Conservation (phyloP, 306 rosid species). For the Elaeagnus macrophylla region DNA sequence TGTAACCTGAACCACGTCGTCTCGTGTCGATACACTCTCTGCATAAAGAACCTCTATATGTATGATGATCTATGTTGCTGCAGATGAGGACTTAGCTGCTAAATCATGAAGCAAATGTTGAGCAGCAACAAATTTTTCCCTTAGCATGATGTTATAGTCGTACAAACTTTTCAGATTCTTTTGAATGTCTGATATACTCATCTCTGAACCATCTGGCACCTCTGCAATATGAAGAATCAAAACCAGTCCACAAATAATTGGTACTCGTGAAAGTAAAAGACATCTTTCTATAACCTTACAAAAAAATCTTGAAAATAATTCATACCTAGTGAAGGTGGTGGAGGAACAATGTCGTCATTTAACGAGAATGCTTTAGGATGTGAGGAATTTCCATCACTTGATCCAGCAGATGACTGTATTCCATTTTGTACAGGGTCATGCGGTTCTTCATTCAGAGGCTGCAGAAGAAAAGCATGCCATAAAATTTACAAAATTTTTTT, state of each 20-base stretch:
- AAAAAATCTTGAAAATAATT: slow-evolving; percentile 13
- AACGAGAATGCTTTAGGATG: slow-evolving; percentile 32
- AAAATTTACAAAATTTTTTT: too few relatives aligned
- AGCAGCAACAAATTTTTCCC: slow-evolving; percentile 58
- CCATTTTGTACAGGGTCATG: slow-evolving; percentile 27
- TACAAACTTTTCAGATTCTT: slow-evolving; percentile 63
- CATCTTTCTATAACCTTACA: background rate
- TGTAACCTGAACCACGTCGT: too few relatives aligned
- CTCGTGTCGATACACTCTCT: too few relatives aligned
- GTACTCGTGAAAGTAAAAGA: background rate
- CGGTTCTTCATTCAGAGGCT: slow-evolving; percentile 41
- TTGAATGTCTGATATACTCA: slow-evolving; percentile 58
- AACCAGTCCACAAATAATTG: background rate
- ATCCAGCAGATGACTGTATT: slow-evolving; percentile 26
- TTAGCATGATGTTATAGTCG: slow-evolving; percentile 66
- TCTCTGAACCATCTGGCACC: slow-evolving; percentile 43
- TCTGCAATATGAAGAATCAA: slow-evolving; percentile 40
- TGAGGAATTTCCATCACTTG: slow-evolving; percentile 25
- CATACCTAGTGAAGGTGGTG: slow-evolving; percentile 72
- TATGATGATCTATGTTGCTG: slow-evolving; percentile 3
- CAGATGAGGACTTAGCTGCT: slow-evolving; percentile 33
- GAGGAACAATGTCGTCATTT: slow-evolving; percentile 48
- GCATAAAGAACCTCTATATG: too few relatives aligned
- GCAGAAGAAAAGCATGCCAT: slow-evolving; percentile 22
- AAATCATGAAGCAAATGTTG: slow-evolving; percentile 51